Percentiles rank a stretch among this genome's conserved stretches.
Conservation (phyloP, 1,284 basidiomycete genomes). For the Sanghuangporus weigelae region DNA sequence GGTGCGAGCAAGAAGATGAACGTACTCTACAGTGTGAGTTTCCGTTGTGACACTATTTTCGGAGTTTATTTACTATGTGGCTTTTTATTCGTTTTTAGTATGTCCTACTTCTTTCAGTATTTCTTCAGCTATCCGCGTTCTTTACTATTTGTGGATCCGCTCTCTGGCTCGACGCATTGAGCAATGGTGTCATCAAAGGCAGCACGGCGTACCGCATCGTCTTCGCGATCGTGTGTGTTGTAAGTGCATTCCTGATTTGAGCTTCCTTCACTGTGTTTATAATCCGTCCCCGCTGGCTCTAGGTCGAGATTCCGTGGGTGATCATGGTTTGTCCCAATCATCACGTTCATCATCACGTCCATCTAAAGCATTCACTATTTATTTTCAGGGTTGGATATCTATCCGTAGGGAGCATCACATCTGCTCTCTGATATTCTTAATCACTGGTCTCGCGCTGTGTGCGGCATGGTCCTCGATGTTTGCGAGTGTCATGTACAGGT, state of each 20-base stretch:
- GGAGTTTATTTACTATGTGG: not conserved
- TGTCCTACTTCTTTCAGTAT: slow-evolving; percentile 22
- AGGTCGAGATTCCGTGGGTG: slow-evolving; percentile 19
- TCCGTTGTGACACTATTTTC: not conserved
- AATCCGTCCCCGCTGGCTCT: not conserved
- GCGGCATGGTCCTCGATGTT: slow-evolving; percentile 22
- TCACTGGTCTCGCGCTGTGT: slow-evolving; percentile 12
- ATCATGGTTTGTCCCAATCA: slow-evolving; percentile 9
- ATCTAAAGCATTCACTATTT: not conserved
- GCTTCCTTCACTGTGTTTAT: not conserved
- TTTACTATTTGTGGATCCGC: slow-evolving; percentile 23
- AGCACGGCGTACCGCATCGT: slow-evolving; percentile 15
- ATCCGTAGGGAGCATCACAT: slow-evolving; percentile 20
- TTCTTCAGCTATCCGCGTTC: slow-evolving; percentile 24
- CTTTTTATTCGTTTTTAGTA: slow-evolving; percentile 5
- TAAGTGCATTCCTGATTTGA: slow-evolving; percentile 12
- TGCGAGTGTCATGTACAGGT: slow-evolving; percentile 19
- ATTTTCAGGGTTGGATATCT: slow-evolving; percentile 20
- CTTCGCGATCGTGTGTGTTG: slow-evolving; percentile 19
- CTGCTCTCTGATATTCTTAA: slow-evolving; percentile 21
- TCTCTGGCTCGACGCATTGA: slow-evolving; percentile 24
- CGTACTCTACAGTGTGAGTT: slow-evolving; percentile 13
- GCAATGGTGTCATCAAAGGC: slow-evolving; percentile 13
- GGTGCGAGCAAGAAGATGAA: slow-evolving; percentile 21
- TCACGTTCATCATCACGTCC: not conserved